phyloP scores from a whole-genome alignment of 2,329 filamentous ascomycete species.

The Fusarium sublunatum region DNA sequence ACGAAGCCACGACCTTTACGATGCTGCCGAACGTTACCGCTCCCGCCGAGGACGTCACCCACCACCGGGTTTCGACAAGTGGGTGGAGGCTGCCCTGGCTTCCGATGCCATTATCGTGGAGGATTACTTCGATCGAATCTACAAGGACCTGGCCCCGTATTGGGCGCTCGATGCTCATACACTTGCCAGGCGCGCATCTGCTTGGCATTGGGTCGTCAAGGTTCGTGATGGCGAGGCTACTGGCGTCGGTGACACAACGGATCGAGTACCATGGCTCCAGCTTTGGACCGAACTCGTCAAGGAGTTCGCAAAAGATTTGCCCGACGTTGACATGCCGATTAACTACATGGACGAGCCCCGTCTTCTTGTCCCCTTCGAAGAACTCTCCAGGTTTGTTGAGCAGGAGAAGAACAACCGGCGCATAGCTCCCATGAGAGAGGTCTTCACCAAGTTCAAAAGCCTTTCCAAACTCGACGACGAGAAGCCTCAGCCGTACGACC shows the following conservation, averaged over 20 bases:
- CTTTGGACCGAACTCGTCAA: constrained; percentile 62
- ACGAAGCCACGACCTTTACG: constrained; percentile 60
- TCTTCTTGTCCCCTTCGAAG: constrained; percentile 69
- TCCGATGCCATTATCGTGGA: constrained; percentile 68
- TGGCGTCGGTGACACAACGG: constrained; percentile 54
- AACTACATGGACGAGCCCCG: constrained; percentile 73
- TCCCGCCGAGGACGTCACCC: constrained; percentile 68
- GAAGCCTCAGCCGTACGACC: constrained; percentile 55
- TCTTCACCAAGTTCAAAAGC: constrained; percentile 58
- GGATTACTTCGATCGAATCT: constrained; percentile 73
- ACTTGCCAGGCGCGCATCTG: constrained; percentile 53
- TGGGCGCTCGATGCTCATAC: constrained; percentile 64
- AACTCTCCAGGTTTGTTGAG: constrained; percentile 62
- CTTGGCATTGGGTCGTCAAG: constrained; percentile 59
- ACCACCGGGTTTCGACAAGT: constrained; percentile 71
- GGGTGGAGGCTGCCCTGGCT: constrained; percentile 65
- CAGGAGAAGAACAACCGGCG: constrained; percentile 59
- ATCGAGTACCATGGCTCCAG: constrained; percentile 58
- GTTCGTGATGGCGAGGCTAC: constrained; percentile 59
- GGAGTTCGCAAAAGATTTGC: constrained; percentile 65
- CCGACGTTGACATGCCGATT: constrained; percentile 75
- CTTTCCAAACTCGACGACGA: constrained; percentile 52
- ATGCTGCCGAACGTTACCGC: constrained; percentile 67
- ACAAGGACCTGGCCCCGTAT: constrained; percentile 70
- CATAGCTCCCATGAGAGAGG: constrained; percentile 56